Percentiles rank a stretch among this genome's conserved stretches.
Evolutionary conservation across 441 rosid genomes (phyloP).

Genomic region (Cnidoscolus chayamansa): DNA sequence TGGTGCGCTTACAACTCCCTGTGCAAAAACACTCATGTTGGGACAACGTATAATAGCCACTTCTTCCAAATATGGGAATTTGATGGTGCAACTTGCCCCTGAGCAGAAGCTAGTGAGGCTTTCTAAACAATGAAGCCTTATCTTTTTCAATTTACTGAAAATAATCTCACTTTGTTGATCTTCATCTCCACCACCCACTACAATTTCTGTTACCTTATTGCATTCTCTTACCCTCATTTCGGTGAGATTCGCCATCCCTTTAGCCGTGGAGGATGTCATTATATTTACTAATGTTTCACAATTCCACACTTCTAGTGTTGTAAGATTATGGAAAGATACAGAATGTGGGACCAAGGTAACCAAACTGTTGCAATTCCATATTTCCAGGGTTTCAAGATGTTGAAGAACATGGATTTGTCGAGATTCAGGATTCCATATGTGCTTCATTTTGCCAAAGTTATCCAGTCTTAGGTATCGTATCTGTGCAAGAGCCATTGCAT

Average conservation of each 20-base stretch:
- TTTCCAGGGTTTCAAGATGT: conserved; percentile 1
- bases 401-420: not conserved
- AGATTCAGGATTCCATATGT: not conserved
- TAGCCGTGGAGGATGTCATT: conserved; percentile 19
- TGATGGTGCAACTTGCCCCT: conserved; percentile 1
- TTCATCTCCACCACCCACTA: conserved; percentile 6
- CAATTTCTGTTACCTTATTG: not conserved
- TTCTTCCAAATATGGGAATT: conserved; percentile 19
- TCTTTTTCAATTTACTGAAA: conserved; percentile 15
- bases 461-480: not conserved
- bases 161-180: not conserved
- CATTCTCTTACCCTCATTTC: conserved; percentile 7
- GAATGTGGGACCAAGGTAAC: conserved; percentile 8
- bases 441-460: not conserved
- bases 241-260: conserved; percentile 16
- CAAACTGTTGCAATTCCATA: not conserved
- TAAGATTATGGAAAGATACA: conserved; percentile 13
- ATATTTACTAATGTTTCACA: conserved; percentile 16
- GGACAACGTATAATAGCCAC: conserved; percentile 20
- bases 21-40: conserved; percentile 21
- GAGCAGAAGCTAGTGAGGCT: conserved; percentile 28
- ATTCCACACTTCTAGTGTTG: not conserved
- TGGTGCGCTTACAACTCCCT: not conserved
- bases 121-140: conserved; percentile 8
- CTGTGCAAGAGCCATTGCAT: not conserved